These are phyloP conservation scores for Bipolaris cookei DNA, from an alignment of 2,329 filamentous ascomycete species.

Conservation along the genomic window DNA sequence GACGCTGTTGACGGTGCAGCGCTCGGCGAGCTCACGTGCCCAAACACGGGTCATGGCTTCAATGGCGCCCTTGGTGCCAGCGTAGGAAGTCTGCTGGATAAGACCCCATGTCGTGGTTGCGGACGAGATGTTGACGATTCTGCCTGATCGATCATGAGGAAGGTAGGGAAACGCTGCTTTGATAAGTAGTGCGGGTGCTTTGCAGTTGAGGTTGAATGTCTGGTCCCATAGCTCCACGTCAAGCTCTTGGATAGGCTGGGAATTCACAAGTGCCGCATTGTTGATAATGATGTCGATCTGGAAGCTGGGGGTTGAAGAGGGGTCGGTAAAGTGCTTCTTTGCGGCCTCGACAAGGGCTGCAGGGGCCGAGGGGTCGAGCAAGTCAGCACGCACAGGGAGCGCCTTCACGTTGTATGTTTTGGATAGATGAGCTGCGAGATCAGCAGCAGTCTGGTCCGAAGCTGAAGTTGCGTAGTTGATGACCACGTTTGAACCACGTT, in stretches of 20 bases:
- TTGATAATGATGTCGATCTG: constrained; percentile 16
- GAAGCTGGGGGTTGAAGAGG: constrained; percentile 4
- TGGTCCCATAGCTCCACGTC: constrained; percentile 14
- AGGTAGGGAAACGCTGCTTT: constrained; percentile 13
- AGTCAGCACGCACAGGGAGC: constrained; percentile 12
- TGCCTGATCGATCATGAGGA: constrained; percentile 9
- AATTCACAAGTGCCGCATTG: constrained; percentile 12
- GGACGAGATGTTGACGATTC: constrained; percentile 15
- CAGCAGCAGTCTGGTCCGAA: constrained; percentile 8
- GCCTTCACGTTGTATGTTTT: constrained; percentile 14
- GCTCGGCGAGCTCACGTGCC: constrained; percentile 11
- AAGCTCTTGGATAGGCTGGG: constrained; percentile 14
- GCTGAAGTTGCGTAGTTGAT: constrained; percentile 13
- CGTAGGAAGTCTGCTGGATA: constrained; percentile 16
- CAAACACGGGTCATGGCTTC: constrained; percentile 17
- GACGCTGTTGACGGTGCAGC: constrained; percentile 13
- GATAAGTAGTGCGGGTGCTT: constrained; percentile 13
- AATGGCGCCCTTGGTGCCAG: constrained; percentile 12
- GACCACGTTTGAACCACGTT: constrained; percentile 11
- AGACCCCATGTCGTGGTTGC: constrained; percentile 14
- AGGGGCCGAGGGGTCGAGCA: constrained; percentile 14
- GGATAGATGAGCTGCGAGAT: constrained; percentile 12
- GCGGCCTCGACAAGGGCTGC: constrained; percentile 10
- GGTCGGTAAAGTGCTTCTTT: constrained; percentile 9
- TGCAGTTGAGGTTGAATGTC: constrained; percentile 14